Conservation (phyloP, 768 basidiomycete genomes). For the Suillus lakei region DNA sequence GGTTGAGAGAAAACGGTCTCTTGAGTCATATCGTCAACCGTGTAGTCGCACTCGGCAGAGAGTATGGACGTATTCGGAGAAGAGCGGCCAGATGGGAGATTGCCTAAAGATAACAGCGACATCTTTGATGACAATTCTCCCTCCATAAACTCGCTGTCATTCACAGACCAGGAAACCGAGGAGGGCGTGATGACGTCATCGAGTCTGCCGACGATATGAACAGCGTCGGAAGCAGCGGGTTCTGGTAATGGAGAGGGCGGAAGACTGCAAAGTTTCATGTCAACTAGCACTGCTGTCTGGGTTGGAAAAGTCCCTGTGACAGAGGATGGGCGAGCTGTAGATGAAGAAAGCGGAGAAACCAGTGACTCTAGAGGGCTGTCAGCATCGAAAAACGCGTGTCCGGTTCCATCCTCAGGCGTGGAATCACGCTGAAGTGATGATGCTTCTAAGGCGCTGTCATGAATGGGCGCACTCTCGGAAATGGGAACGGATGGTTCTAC, state of each 20-base stretch:
- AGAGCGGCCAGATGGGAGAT: conserved; percentile 24
- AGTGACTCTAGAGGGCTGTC: neutral
- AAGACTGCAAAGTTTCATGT: neutral
- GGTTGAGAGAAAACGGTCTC: neutral
- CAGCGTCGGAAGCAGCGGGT: neutral
- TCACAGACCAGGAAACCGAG: neutral
- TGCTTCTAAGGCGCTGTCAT: neutral
- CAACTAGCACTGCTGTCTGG: neutral
- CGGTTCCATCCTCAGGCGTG: neutral
- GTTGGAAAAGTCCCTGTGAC: neutral
- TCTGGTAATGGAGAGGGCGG: neutral
- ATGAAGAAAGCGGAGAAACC: neutral
- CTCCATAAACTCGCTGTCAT: conserved; percentile 2
- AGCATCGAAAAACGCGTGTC: neutral
- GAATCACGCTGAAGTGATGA: neutral
- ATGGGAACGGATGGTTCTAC: neutral
- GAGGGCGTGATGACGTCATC: neutral
- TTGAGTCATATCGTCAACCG: neutral
- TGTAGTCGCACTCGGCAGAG: conserved; percentile 22
- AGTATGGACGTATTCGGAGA: conserved; percentile 28
- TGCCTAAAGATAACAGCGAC: conserved; percentile 16
- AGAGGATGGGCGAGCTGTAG: neutral
- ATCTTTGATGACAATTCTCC: conserved; percentile 20
- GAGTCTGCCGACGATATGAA: too few relatives aligned
- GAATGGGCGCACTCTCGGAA: neutral